A percentile compares a stretch with the other conserved stretches of the same genome.
These are phyloP conservation scores for Cutaneotrichosporon cyanovorans DNA, from an alignment of 1,284 basidiomycete species.

Conservation along the genomic window DNA sequence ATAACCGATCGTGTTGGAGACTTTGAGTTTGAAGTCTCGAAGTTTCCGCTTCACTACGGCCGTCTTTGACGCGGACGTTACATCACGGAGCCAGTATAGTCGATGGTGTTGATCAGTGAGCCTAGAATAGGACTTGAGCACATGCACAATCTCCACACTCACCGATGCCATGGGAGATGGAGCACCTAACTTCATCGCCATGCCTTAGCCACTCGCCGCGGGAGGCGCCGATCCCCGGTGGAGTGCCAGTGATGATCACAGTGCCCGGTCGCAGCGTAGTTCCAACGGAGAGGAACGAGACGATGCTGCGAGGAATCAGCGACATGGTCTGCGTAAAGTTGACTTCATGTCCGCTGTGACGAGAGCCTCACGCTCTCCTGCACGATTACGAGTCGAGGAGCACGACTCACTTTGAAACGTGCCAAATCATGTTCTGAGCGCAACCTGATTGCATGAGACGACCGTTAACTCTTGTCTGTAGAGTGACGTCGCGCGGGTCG, in stretches of 20 bases:
- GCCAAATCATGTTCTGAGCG: constrained; percentile 47
- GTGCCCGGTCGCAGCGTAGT: constrained; percentile 75
- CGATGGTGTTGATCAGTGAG: constrained; percentile 63
- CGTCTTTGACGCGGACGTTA: too few relatives aligned
- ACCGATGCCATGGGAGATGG: constrained; percentile 33
- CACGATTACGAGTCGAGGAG: background rate
- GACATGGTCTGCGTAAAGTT: too few relatives aligned
- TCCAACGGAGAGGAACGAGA: constrained; percentile 71
- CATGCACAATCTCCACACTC: constrained; percentile 1
- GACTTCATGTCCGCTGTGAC: too few relatives aligned
- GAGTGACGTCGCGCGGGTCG: constrained; percentile 61
- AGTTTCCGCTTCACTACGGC: too few relatives aligned
- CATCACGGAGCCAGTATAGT: too few relatives aligned
- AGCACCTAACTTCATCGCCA: constrained; percentile 65
- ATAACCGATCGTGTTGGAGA: too few relatives aligned
- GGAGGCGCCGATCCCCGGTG: constrained; percentile 64
- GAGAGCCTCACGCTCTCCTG: too few relatives aligned
- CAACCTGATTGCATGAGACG: constrained; percentile 63
- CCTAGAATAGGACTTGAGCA: constrained; percentile 41
- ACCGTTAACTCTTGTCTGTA: constrained; percentile 65
- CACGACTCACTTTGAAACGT: constrained; percentile 21
- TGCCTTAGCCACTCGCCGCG: constrained; percentile 62
- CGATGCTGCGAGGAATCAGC: constrained; percentile 12
- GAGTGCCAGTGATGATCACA: constrained; percentile 71
- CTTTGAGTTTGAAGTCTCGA: too few relatives aligned